Conservation (phyloP, 164 flowering plant species). For the Macadamia tetraphylla region DNA sequence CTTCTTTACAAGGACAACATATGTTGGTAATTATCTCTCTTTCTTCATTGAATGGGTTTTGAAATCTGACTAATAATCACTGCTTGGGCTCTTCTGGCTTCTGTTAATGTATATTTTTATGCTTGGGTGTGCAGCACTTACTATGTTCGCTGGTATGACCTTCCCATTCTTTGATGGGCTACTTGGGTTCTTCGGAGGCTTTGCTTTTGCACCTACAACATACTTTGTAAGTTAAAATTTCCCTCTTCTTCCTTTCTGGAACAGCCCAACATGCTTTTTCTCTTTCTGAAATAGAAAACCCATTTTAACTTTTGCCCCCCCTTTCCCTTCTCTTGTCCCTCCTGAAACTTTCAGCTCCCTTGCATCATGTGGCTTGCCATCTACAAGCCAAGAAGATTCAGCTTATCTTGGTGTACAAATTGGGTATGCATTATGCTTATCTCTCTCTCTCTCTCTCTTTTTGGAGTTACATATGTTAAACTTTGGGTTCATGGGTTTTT, state of each 20-base stretch:
- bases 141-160: constrained; percentile 54
- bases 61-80: no score
- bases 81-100: not conserved
- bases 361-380: constrained; percentile 70
- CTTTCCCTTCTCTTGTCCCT: no score
- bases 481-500: not conserved
- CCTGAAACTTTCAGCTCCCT: constrained; percentile 44
- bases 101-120: not conserved
- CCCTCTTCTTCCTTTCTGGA: not conserved
- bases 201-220: constrained; percentile 62
- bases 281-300: not conserved
- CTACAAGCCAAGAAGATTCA: constrained; percentile 47
- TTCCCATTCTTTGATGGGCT: constrained; percentile 81
- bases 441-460: not conserved
- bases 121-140: constrained; percentile 38
- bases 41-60: not conserved
- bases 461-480: not conserved
- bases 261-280: not conserved
- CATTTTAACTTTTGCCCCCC: no score
- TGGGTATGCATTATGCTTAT: constrained; percentile 34
- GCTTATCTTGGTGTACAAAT: constrained; percentile 57
- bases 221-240: constrained; percentile 44
- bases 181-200: constrained; percentile 69
- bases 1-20: constrained; percentile 34
- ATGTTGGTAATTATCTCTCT: constrained; percentile 46